A percentile compares a stretch with the other conserved stretches of the same genome.
phyloP scores from a whole-genome alignment of 345 rosid genomes.

The Salix viminalis region DNA sequence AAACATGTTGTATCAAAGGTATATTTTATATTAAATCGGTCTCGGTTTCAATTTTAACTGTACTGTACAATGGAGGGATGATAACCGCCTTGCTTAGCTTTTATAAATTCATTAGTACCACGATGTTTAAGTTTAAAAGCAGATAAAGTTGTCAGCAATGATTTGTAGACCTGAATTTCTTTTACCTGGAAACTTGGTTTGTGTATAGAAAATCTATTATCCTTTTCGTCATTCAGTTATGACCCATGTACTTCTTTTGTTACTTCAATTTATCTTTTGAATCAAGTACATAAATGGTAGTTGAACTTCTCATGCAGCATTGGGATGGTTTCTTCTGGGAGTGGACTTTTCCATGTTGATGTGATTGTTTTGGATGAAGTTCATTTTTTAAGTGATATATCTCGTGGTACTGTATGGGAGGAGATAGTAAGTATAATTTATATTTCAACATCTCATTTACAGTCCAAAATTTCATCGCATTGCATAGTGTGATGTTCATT shows the following conservation, averaged over 20 bases:
- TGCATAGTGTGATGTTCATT: constrained; percentile 2
- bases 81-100: background rate
- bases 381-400: constrained; percentile 92
- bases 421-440: constrained; percentile 18
- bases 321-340: constrained; percentile 80
- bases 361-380: constrained; percentile 93
- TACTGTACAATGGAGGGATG: background rate
- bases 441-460: background rate
- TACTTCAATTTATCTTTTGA: constrained; percentile 7
- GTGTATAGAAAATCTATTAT: background rate
- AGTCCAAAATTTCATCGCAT: background rate
- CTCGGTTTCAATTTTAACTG: too few species aligned
- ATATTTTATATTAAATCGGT: background rate
- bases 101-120: background rate
- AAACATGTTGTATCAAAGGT: constrained; percentile 96
- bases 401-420: constrained; percentile 85
- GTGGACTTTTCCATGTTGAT: constrained; percentile 84
- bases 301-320: constrained; percentile 57
- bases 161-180: background rate
- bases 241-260: constrained; percentile 1
- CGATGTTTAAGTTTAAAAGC: background rate
- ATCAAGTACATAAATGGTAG: constrained; percentile 6
- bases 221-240: constrained; percentile 3
- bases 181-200: background rate
- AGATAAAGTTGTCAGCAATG: background rate